Evolutionary conservation across 768 basidiomycete species (phyloP), one percentile per base, ranked within the genome.

Genomic region (Boletus rubescentipes): DNA sequence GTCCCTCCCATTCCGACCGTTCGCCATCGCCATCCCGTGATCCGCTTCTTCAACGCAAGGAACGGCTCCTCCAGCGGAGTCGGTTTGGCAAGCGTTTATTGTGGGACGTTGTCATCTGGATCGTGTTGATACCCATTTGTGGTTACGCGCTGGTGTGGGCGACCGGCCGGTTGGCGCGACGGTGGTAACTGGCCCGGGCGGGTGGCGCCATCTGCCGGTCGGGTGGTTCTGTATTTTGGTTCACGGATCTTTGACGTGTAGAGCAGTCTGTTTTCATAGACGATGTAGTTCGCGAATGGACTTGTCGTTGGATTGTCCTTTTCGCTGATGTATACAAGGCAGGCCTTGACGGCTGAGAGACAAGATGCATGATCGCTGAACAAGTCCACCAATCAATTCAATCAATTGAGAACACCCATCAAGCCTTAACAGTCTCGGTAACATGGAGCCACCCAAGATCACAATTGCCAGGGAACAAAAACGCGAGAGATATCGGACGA

Each of bases 81-180:
- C 81, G 93, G 61, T 77, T 86, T 40, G 82, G 83, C 36, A 82
- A 82, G 60, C 78, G 94, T 30, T 72, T 96, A 36, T 68, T 86
- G 15, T 94, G 92, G 89, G 91, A 95, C 68, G 64, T 90, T n/a
- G 84, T 86, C 15, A 85, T 89, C 21, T 93, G 91, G 84, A 57
- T 84, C n/a, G 71, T 89, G 11, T 75, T 91, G 16, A 62, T 87
- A 18, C 85, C 85, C 0, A 72, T 83, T 1, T 83, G 88, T 23
- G 75, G 70, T 5, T 77, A 79, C 10, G 82, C 82, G 2, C 64
- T 82, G 15, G 72, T 77, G 8, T 89, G 87, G 86, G 78, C 75
- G 37, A 69, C 69, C 12, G 86, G 86, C 18, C 77, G 77, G 44
- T 60, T 85, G 54, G 64, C 70, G 9, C 74, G 76, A 37, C 71